Evolutionary conservation across 2,329 filamentous ascomycete genomes (phyloP).

Genomic region (Pestalotiopsis sp.): DNA sequence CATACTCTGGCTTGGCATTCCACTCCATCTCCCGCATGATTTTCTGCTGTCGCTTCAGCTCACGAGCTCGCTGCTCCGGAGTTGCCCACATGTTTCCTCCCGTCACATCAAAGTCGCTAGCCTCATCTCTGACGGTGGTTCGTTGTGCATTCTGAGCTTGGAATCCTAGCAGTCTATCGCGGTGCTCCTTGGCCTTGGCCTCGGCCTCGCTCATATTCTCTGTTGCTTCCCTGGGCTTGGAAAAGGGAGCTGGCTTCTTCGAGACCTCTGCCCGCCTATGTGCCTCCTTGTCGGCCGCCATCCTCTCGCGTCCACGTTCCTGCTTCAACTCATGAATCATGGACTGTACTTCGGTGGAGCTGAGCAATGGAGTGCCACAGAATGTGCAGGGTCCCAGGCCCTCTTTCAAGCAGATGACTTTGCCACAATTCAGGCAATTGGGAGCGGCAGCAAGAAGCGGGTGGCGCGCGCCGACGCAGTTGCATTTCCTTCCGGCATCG

Average conservation of each 20-base stretch:
- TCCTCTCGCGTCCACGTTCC: conserved; percentile 84
- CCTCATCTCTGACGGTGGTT: conserved; percentile 86
- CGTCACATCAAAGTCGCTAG: conserved; percentile 61
- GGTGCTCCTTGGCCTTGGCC: conserved; percentile 72
- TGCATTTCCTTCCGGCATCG: conserved; percentile 70
- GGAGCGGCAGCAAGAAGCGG: conserved; percentile 88
- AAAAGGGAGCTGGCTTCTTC: conserved; percentile 62
- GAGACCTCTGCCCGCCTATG: conserved; percentile 69
- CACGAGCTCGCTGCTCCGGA: conserved; percentile 78
- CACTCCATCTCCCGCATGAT: conserved; percentile 84
- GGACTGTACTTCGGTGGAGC: conserved; percentile 72
- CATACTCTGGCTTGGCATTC: conserved; percentile 82
- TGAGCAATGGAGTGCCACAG: conserved; percentile 76
- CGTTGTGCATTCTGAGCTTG: conserved; percentile 84
- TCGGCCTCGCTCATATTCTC: conserved; percentile 57
- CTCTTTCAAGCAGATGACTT: conserved; percentile 93
- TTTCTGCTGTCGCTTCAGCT: conserved; percentile 85
- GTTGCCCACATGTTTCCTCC: conserved; percentile 78
- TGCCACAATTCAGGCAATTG: conserved; percentile 90
- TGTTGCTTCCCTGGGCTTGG: conserved; percentile 42
- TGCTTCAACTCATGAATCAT: conserved; percentile 85
- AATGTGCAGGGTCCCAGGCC: conserved; percentile 93
- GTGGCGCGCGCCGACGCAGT: conserved; percentile 86
- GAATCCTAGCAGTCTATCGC: conserved; percentile 79
- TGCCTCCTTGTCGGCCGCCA: conserved; percentile 75